These are phyloP conservation scores for Lippia alba DNA, from an alignment of 305 asterid species.

Conservation along the genomic window DNA sequence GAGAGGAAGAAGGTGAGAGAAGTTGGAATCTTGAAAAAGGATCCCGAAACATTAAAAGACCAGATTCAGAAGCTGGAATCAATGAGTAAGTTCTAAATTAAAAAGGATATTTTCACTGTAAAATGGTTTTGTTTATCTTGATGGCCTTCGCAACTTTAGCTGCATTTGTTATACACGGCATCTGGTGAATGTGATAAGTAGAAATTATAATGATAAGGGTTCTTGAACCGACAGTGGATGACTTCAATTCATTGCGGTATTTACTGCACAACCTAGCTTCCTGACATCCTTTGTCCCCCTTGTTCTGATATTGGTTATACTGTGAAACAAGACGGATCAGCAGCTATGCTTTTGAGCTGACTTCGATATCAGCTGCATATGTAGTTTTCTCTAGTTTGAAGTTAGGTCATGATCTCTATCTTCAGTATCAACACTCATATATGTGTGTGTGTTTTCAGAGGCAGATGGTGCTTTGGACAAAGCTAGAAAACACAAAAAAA, in stretches of 20 bases:
- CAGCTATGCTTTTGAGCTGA: background rate
- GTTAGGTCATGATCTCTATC: conserved; percentile 1
- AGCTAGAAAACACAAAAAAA: conserved; percentile 98
- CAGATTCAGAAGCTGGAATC: conserved; percentile 88
- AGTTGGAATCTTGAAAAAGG: conserved; percentile 93
- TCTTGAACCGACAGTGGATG: background rate
- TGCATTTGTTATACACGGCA: background rate
- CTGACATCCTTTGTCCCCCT: background rate
- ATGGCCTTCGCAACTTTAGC: background rate
- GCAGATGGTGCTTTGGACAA: conserved; percentile 99
- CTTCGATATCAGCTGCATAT: background rate
- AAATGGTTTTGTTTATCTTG: conserved; percentile 22
- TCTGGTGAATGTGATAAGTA: background rate
- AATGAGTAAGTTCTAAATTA: conserved; percentile 63
- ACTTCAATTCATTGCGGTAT: conserved; percentile 1
- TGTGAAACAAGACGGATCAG: background rate
- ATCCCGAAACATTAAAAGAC: conserved; percentile 79
- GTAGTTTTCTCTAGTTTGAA: background rate
- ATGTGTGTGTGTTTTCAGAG: conserved; percentile 53
- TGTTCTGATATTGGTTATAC: conserved; percentile 3
- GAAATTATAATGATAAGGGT: background rate
- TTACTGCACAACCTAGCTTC: background rate
- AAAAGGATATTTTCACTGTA: background rate
- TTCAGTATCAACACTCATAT: background rate
- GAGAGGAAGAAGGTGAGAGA: conserved; percentile 97